Conservation (phyloP, 2,329 filamentous ascomycete genomes). For the Trichoderma oligosporum region DNA sequence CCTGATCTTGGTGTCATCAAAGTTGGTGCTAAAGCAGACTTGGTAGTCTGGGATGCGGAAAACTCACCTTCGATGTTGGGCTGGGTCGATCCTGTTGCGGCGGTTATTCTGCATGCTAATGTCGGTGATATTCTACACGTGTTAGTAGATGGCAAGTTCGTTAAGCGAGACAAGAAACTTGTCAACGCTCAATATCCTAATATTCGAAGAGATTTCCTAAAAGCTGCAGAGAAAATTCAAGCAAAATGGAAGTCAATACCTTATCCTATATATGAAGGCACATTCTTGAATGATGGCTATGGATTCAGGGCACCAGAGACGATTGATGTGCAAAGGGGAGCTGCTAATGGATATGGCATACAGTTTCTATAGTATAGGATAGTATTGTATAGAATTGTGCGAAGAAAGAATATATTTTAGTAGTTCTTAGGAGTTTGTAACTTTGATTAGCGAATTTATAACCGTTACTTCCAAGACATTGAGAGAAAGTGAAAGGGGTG, state of each 20-base stretch:
- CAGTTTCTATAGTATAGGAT: not conserved
- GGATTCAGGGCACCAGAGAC: not conserved
- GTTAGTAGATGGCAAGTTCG: slow-evolving; percentile 46
- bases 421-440: too few relatives aligned
- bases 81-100: slow-evolving; percentile 54
- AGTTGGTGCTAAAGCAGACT: slow-evolving; percentile 45
- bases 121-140: slow-evolving; percentile 51
- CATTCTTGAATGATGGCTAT: not conserved
- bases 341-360: not conserved
- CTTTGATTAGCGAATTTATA: too few relatives aligned
- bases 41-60: slow-evolving; percentile 50
- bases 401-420: too few relatives aligned
- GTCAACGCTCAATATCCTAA: not conserved
- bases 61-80: slow-evolving; percentile 47
- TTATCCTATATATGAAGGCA: slow-evolving; percentile 5
- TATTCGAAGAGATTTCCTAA: not conserved
- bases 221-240: not conserved
- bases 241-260: not conserved
- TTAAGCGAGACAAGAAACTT: slow-evolving; percentile 30
- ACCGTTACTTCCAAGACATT: too few relatives aligned
- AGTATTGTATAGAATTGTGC: not conserved
- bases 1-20: slow-evolving; percentile 48
- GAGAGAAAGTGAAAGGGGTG: too few relatives aligned
- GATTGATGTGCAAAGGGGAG: slow-evolving; percentile 7
- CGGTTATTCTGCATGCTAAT: slow-evolving; percentile 52